Evolutionary conservation across 768 basidiomycete genomes (phyloP).

Genomic region (Gautieria morchelliformis): DNA sequence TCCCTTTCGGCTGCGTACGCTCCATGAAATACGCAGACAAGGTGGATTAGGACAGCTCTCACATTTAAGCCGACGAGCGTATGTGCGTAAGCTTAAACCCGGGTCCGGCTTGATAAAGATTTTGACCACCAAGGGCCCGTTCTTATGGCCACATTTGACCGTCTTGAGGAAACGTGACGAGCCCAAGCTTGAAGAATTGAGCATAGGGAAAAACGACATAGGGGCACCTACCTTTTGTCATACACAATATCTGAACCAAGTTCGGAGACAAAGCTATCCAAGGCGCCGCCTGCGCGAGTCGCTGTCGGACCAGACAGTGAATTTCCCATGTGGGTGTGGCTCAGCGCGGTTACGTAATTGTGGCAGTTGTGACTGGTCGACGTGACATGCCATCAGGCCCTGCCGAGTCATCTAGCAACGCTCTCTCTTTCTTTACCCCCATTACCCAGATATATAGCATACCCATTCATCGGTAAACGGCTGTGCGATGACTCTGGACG

Average conservation of each 20-base stretch:
- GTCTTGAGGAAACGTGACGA: constrained; percentile 57
- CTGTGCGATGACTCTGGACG: constrained; percentile 68
- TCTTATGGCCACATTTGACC: constrained; percentile 76
- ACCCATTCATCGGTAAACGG: neutral
- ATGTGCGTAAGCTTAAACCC: constrained; percentile 61
- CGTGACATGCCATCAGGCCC: neutral
- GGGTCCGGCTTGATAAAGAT: constrained; percentile 75
- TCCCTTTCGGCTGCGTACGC: constrained; percentile 67
- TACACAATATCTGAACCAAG: constrained; percentile 81
- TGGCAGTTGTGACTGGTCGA: neutral
- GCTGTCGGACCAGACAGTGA: constrained; percentile 60
- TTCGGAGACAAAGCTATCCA: constrained; percentile 88
- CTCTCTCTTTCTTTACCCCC: neutral
- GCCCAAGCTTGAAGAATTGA: constrained; percentile 23
- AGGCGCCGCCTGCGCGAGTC: constrained; percentile 65
- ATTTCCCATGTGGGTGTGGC: constrained; percentile 54
- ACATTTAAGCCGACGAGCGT: constrained; percentile 73
- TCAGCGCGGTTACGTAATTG: neutral
- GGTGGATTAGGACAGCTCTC: constrained; percentile 1
- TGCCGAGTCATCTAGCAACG: neutral
- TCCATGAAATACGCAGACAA: neutral
- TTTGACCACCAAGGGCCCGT: constrained; percentile 58
- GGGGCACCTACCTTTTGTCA: constrained; percentile 67
- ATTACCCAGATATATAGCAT: neutral
- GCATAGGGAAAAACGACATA: constrained; percentile 2